Base-by-base conservation (phyloP, 192 early-diverging fungal species). In the Umbelopsis isabellina region DNA sequence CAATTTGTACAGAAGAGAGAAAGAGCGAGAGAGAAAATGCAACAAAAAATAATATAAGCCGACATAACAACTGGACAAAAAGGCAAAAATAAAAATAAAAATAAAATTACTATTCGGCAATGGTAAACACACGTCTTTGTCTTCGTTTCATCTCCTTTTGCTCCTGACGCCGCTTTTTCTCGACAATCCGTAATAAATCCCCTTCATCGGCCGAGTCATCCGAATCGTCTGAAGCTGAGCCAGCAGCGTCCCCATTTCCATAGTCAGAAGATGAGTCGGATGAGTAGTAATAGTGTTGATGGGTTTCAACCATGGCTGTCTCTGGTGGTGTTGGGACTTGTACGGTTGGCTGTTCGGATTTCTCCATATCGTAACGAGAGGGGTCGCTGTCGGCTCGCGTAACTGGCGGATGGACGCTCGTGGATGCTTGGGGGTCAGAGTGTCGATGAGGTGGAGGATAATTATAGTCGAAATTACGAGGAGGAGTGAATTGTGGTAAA, bases 101-200 rank as follows among this genome's bases (percentile, higher is more conserved):
- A n/a, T n/a, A n/a, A n/a, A n/a, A n/a, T n/a, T n/a, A 22, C 70
- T 64, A 46, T 20, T 49, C 46, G 55, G 53, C 46, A 68, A 58
- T 51, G 27, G 70, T 65, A 30, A 61, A 48, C 55, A 61, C 55
- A 27, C 55, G 55, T 61, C 55, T 61, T 25, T 61, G 55, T 80
- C 74, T 2, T 72, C 67, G 27, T 72, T 47, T 13, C 71, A 75
- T 33, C 53, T 66, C 18, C 65, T 66, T 48, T 73, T 76, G 0
- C 52, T 73, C 66, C 75, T 81, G 49, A 67, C 73, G 33, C 73
- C 79, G 47, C 67, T 68, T 49, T 18, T 44, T 44, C 15, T 46
- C 53, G 89, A 51, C 90, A 87, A 52, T 91, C 89, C 3, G 87
- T 81, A 67, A 90, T 88, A 48, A 91, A 82, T 8, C 88, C 8